Evolutionary conservation across 768 basidiomycete genomes (phyloP).

Genomic region (Tulasnella sp.): DNA sequence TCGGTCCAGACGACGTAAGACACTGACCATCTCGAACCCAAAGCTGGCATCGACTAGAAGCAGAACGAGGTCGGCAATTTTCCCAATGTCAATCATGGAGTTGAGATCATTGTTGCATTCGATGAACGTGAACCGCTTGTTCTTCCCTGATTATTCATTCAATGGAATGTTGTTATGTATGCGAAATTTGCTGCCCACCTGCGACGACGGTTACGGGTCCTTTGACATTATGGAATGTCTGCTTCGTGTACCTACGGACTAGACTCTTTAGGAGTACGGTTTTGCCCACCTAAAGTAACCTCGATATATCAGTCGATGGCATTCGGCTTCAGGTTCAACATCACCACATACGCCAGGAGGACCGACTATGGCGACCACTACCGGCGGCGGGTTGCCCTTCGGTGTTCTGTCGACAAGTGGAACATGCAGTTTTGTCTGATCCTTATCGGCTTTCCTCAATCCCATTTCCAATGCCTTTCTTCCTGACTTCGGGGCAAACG

Average conservation of each 20-base stretch:
- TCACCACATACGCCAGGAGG: constrained; percentile 60
- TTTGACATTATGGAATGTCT: constrained; percentile 76
- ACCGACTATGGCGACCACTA: constrained; percentile 90
- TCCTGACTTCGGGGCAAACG: constrained; percentile 88
- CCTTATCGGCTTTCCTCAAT: constrained; percentile 80
- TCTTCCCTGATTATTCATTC: constrained; percentile 43
- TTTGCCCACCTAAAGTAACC: constrained; percentile 53
- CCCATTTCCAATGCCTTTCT: constrained; percentile 81
- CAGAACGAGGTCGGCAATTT: constrained; percentile 90
- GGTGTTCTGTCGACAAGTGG: constrained; percentile 93
- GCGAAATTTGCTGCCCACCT: constrained; percentile 25
- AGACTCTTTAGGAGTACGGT: constrained; percentile 87
- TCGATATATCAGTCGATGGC: not conserved
- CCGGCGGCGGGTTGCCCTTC: constrained; percentile 80
- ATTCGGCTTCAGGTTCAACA: not conserved
- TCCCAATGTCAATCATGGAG: constrained; percentile 97
- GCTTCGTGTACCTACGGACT: constrained; percentile 86
- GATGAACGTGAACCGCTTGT: constrained; percentile 83
- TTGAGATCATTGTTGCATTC: constrained; percentile 97
- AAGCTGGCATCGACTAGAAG: constrained; percentile 98
- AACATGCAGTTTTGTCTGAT: constrained; percentile 91
- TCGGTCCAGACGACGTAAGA: not conserved
- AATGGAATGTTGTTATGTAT: not conserved
- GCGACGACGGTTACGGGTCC: constrained; percentile 93
- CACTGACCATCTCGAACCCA: constrained; percentile 92